A percentile compares a stretch with the other conserved stretches of the same genome.
Evolutionary conservation across 2,329 filamentous ascomycete species (phyloP).

Genomic region (Fusarium clavum): DNA sequence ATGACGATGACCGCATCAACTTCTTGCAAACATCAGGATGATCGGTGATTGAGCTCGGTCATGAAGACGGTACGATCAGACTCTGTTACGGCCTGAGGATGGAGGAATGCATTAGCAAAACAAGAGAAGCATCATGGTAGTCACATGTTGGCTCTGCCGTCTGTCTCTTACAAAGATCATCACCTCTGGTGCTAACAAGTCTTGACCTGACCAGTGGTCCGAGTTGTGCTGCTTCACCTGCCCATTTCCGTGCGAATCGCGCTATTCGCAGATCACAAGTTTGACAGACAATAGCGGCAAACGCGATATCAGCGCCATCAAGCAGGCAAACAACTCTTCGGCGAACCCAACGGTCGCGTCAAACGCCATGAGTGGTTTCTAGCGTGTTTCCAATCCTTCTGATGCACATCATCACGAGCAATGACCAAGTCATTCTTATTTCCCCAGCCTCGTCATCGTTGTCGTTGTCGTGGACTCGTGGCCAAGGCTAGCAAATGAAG

Average conservation of each 20-base stretch:
- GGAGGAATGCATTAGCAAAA: not conserved
- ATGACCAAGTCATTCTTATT: constrained; percentile 20
- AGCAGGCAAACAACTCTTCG: not conserved
- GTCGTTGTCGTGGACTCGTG: not conserved
- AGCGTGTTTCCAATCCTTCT: constrained; percentile 31
- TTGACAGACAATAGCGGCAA: not conserved
- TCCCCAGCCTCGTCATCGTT: constrained; percentile 22
- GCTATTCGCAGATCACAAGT: not conserved
- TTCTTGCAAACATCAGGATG: constrained; percentile 7
- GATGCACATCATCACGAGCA: constrained; percentile 34
- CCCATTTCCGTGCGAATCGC: not conserved
- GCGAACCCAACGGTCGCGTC: not conserved
- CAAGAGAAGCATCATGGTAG: constrained; percentile 3
- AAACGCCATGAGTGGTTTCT: constrained; percentile 5
- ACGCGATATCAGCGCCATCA: not conserved
- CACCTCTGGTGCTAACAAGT: not conserved
- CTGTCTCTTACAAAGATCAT: not conserved
- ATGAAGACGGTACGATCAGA: constrained; percentile 6
- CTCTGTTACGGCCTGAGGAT: not conserved
- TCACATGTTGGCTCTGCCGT: not conserved
- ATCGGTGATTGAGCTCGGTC: constrained; percentile 16
- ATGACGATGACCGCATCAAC: constrained; percentile 12
- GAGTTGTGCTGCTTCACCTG: not conserved
- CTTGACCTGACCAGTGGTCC: not conserved
- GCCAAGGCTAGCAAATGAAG: constrained; percentile 1